A percentile compares a stretch with the other conserved stretches of the same genome.
phyloP scores from a whole-genome alignment of 2,329 filamentous ascomycete species.

The Alternaria infectoria region DNA sequence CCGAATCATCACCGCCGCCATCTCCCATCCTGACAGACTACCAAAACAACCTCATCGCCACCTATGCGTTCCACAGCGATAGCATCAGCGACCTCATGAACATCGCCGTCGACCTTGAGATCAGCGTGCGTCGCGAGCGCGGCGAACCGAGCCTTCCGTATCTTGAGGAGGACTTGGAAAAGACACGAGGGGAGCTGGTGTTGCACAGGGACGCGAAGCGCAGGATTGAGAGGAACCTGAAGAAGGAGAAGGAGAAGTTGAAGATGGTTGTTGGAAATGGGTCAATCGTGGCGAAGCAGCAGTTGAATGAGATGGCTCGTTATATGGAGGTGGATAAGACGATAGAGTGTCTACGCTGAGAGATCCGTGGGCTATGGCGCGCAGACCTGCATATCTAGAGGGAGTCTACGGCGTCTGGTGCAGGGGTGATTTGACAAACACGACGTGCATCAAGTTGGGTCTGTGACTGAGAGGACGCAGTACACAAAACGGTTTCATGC shows the following conservation, averaged over 20 bases:
- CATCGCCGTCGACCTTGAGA: neutral
- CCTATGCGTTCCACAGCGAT: neutral
- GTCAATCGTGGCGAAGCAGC: neutral
- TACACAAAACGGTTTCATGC: neutral
- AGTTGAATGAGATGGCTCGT: neutral
- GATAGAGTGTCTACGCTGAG: neutral
- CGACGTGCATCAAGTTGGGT: neutral
- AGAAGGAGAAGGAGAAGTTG: neutral
- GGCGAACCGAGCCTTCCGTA: neutral
- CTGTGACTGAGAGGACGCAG: neutral
- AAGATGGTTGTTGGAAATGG: neutral
- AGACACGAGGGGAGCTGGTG: neutral
- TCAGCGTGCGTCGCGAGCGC: constrained; percentile 2
- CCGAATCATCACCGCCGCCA: neutral
- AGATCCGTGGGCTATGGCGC: neutral
- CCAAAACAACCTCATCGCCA: neutral
- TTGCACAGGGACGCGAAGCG: neutral
- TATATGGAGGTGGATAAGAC: neutral
- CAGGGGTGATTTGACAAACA: neutral
- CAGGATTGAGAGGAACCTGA: neutral
- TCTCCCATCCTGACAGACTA: neutral
- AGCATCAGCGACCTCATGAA: neutral
- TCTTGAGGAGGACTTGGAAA: neutral
- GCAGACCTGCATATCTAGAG: neutral
- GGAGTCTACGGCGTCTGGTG: neutral